Base-by-base conservation (phyloP, 2,329 filamentous ascomycete species). In the Beauveria caledonica region DNA sequence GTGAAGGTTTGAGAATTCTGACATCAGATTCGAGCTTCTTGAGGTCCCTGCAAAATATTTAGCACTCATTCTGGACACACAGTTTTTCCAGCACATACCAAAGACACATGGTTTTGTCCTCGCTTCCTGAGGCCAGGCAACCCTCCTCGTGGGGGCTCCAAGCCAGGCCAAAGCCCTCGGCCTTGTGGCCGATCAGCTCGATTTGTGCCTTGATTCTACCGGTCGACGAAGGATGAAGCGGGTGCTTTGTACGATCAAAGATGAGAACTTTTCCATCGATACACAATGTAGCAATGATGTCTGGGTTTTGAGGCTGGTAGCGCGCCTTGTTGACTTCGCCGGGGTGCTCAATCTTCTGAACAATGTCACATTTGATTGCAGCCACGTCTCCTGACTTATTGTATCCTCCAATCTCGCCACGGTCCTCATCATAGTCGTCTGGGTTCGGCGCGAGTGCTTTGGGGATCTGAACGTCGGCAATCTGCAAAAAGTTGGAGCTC, bases 241-340 rank as follows among this genome's bases (percentile, higher is more conserved):
- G 87, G 72, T 97, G 93, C 80, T 97, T 97, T 58, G 93, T 96
- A 66, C 93, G 87, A 77, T 99, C 94, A 77, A 95, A 99, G 66
- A 99, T 86, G 72, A 97, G 86, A 46, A 97, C 89, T 66, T 86
- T 88, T 64, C 90, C 89, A 72, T 97, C 90, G 8, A 90, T 85
- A 65, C 90, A 92, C 76, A 97, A 87, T 0, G 94, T 97, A 3
- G 94, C 94, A 68, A 99, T 95, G 61, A 99, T 86, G 69, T 99
- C 92, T 5, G 93, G 92, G 70, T 99, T 99, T 73, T 97, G 93
- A 13, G 94, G 94, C 75, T 97, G 92, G 72, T 97, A 97, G 66
- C 94, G 87, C 17, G 94, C 95, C 78, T 97, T 99, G 81, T 99
- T 99, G 71, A 99, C 92, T 74, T 99, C 94, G 64, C 90, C 90